These are phyloP conservation scores for Oenanthe sinensis DNA, from an alignment of 129 eudicot species.

Conservation along the genomic window DNA sequence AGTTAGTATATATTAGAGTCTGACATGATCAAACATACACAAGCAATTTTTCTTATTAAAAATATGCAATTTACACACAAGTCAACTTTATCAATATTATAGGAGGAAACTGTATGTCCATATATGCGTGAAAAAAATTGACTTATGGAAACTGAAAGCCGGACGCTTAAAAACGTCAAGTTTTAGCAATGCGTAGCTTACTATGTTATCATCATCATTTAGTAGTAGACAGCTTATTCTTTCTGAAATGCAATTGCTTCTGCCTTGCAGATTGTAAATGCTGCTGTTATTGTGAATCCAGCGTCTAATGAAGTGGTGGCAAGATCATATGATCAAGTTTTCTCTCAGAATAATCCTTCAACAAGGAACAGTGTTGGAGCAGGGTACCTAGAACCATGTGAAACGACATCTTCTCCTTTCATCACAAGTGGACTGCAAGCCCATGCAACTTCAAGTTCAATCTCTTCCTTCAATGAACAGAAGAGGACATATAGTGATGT, in stretches of 20 bases:
- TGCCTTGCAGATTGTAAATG: slow-evolving; percentile 60
- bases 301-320: slow-evolving; percentile 59
- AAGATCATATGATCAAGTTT: slow-evolving; percentile 57
- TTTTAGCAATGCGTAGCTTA: not conserved
- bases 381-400: slow-evolving; percentile 8
- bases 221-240: not conserved
- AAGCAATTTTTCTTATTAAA: not conserved
- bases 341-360: slow-evolving; percentile 22
- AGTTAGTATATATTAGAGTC: not conserved
- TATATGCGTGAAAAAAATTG: not conserved
- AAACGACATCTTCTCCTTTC: slow-evolving; percentile 14
- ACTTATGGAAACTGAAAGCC: not conserved
- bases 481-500: slow-evolving; percentile 23
- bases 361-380: not conserved
- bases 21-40: not conserved
- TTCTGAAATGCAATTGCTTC: not conserved
- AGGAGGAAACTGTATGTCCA: not conserved
- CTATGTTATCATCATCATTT: not conserved
- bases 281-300: slow-evolving; percentile 92
- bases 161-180: too few relatives aligned
- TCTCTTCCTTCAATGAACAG: slow-evolving; percentile 21
- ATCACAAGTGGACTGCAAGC: slow-evolving; percentile 16
- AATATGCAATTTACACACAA: not conserved
- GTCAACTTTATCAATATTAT: not conserved
- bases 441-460: slow-evolving; percentile 15